These are phyloP conservation scores for Phytophthora pistaciae DNA, from an alignment of 352 stramenopile genomes.

Conservation along the genomic window DNA sequence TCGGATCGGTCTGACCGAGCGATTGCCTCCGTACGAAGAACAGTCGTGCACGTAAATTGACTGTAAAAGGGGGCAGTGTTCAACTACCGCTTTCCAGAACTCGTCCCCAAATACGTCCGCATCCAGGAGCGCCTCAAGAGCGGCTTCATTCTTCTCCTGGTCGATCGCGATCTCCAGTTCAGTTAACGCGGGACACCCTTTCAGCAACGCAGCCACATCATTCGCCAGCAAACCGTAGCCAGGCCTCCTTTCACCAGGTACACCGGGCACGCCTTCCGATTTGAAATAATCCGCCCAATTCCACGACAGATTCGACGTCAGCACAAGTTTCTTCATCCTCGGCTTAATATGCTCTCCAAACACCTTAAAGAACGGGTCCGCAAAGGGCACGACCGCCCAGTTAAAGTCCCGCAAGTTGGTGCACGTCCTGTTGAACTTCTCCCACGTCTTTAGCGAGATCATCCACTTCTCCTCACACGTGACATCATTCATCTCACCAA, in stretches of 20 bases:
- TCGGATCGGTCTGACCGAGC: slow-evolving; percentile 32
- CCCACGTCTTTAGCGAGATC: slow-evolving; percentile 42
- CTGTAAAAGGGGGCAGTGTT: slow-evolving; percentile 41
- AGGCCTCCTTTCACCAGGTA: slow-evolving; percentile 10
- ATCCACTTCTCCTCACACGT: slow-evolving; percentile 47
- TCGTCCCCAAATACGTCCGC: slow-evolving; percentile 47
- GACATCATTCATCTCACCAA: slow-evolving; percentile 42
- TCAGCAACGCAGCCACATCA: slow-evolving; percentile 35
- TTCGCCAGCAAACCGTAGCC: slow-evolving; percentile 37
- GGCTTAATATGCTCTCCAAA: slow-evolving; percentile 53
- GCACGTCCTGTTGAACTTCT: slow-evolving; percentile 46
- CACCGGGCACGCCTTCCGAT: neutral
- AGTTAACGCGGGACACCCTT: slow-evolving; percentile 45
- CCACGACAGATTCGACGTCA: slow-evolving; percentile 56
- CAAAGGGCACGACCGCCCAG: slow-evolving; percentile 48
- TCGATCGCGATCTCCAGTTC: slow-evolving; percentile 51
- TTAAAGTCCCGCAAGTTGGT: slow-evolving; percentile 48
- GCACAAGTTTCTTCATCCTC: slow-evolving; percentile 36
- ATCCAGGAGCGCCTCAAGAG: slow-evolving; percentile 23
- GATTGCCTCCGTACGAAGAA: slow-evolving; percentile 38
- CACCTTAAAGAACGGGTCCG: slow-evolving; percentile 50
- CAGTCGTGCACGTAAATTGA: slow-evolving; percentile 35
- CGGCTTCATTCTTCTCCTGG: slow-evolving; percentile 39
- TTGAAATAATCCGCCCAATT: slow-evolving; percentile 46
- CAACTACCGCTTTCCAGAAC: slow-evolving; percentile 37